Base-by-base conservation (phyloP, 371 early-diverging fungal genomes). In the Cladochytrium tenue region DNA sequence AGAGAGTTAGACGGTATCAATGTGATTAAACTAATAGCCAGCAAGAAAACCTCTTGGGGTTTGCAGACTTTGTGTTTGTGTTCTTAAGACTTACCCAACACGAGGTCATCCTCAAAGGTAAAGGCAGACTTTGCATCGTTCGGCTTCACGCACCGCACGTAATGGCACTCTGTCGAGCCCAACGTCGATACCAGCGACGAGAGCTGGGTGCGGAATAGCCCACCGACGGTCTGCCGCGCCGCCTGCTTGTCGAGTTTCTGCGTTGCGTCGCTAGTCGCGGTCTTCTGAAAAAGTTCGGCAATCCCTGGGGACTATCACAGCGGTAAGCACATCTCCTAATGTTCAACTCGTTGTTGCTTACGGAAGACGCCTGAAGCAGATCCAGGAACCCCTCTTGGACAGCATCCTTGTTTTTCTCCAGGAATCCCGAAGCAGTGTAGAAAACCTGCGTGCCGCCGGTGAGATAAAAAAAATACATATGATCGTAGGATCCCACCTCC, bases 141-240 rank as follows among this genome's bases (percentile, higher is more conserved):
- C 15, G 90, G 90, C 64, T 88, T 81, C 57, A 90, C 89, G 76
- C 90, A 90, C 26, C 89, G 70, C n/a, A 90, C 85, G 76, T 78
- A 83, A 68, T 79, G 79, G 3, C 81, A 77, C 13, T 71, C 75
- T 4, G 80, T 79, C 1, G 76, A 57, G 1, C 59, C 66, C 52
- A 83, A 62, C 2, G 76, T 79, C 17, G 74, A 62, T 1, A 83
- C 78, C 13, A 83, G 64, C 26, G 64, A 63, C 1, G 61, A 51
- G 2, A 83, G 67, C 58, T 73, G 76, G 51, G 72, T 77, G 32
- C 67, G 70, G 66, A 83, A 79, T 17, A 60, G 60, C 5, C 67
- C 64, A 15, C 75, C 74, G 1, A 73, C 74, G 20, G 86, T 79
- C 34, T 72, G 72, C 36, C 81, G 81, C 69, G 64, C 53, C 53